Evolutionary conservation across 805 yeast genomes (phyloP).

Genomic region (Teunomyces kruisii): DNA sequence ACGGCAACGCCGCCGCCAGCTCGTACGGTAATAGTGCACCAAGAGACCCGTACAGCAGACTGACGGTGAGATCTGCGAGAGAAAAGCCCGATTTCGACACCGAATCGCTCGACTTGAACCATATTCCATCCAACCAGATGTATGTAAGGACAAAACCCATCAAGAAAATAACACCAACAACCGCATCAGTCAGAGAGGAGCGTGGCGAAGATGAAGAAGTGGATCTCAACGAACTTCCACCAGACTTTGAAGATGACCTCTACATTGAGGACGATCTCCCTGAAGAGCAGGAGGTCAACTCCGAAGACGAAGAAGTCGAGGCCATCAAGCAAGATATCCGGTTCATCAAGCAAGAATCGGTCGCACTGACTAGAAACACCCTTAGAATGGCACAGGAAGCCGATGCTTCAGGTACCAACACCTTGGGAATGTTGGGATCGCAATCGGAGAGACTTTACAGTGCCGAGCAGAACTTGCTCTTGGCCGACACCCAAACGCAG

Average conservation of each 20-base stretch:
- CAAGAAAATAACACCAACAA: slow-evolving; percentile 22
- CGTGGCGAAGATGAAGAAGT: slow-evolving; percentile 22
- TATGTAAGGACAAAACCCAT: slow-evolving; percentile 13
- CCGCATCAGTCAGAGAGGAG: slow-evolving; percentile 1
- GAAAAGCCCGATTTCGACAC: slow-evolving; percentile 19
- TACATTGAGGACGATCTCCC: slow-evolving; percentile 36
- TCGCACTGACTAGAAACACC: slow-evolving; percentile 82
- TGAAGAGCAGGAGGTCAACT: slow-evolving; percentile 39
- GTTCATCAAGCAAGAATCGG: slow-evolving; percentile 83
- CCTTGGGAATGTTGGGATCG: slow-evolving; percentile 90
- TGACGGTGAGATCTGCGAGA: neutral
- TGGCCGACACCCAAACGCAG: slow-evolving; percentile 78
- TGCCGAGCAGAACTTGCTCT: slow-evolving; percentile 72
- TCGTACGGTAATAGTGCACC: neutral
- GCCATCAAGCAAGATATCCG: slow-evolving; percentile 79
- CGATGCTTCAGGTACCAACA: slow-evolving; percentile 54
- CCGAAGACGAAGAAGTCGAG: slow-evolving; percentile 87
- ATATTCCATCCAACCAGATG: slow-evolving; percentile 33
- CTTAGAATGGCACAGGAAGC: slow-evolving; percentile 53
- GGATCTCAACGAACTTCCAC: slow-evolving; percentile 34
- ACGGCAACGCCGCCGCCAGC: neutral
- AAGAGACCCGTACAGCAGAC: neutral
- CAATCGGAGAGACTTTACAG: slow-evolving; percentile 84
- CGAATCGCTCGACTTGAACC: slow-evolving; percentile 39
- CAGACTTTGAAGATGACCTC: slow-evolving; percentile 41